Conservation (phyloP, 2,329 filamentous ascomycete species). For the Exophiala sideris region DNA sequence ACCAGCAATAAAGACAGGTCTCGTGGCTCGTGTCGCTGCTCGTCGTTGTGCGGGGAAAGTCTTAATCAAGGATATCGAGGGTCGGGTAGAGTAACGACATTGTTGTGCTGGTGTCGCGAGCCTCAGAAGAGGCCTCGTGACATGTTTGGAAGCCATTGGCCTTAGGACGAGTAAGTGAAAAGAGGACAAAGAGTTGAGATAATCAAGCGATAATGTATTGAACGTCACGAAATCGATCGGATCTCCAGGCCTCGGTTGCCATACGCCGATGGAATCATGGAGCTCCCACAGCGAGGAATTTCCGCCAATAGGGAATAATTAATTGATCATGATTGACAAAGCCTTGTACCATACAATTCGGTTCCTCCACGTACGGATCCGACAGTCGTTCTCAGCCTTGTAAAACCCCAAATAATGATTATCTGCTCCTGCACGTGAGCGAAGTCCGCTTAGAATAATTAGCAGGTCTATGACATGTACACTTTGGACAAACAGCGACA, state of each 20-base stretch:
- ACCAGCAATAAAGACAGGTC: constrained; percentile 25
- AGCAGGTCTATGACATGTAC: not conserved
- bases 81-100: constrained; percentile 29
- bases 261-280: no score
- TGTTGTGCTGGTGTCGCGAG: constrained; percentile 36
- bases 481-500: not conserved
- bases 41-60: constrained; percentile 12
- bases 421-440: not conserved
- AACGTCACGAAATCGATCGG: not conserved
- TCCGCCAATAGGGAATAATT: no score
- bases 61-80: constrained; percentile 8
- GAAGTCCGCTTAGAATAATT: no score
- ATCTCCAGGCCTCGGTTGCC: not conserved
- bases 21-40: constrained; percentile 10
- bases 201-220: no score
- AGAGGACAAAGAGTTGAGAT: no score
- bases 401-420: not conserved
- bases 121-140: constrained; percentile 41
- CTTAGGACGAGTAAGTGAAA: no score
- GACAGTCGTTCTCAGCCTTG: no score
- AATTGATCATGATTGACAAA: no score
- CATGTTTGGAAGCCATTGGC: constrained; percentile 43
- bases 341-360: no score
- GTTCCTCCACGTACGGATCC: no score
- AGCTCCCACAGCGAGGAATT: no score